Evolutionary conservation across 352 stramenopile species (phyloP).

Genomic region (Phytophthora aleatoria): DNA sequence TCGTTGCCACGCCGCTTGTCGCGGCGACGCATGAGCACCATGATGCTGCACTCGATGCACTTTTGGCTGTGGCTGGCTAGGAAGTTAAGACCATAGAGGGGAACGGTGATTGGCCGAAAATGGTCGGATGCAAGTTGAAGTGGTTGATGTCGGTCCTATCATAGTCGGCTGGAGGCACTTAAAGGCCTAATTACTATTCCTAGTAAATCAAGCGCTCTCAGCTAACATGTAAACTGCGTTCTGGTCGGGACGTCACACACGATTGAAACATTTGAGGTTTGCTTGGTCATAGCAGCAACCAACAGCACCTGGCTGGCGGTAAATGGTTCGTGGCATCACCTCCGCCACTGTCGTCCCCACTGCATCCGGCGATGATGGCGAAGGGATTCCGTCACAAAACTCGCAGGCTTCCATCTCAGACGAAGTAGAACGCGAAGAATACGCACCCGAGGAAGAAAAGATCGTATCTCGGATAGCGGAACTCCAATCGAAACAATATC

Average conservation of each 20-base stretch:
- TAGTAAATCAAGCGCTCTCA: background rate
- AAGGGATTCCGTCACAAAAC: too few species aligned
- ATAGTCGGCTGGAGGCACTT: too few species aligned
- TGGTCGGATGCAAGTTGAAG: background rate
- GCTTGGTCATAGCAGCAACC: background rate
- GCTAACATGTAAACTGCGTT: background rate
- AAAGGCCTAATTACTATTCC: background rate
- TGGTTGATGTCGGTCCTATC: background rate
- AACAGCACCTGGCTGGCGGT: background rate
- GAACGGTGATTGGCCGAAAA: background rate
- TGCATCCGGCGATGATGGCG: conserved; percentile 5
- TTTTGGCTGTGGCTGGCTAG: background rate
- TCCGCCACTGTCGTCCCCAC: conserved; percentile 25
- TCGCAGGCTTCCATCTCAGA: too few species aligned
- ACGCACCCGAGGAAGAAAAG: conserved; percentile 15
- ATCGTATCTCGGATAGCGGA: background rate
- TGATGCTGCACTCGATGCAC: conserved; percentile 25
- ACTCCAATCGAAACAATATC: conserved; percentile 13
- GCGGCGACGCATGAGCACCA: conserved; percentile 74
- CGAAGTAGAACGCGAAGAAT: background rate
- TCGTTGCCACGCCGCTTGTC: conserved; percentile 78
- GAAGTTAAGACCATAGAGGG: background rate
- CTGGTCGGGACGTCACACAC: conserved; percentile 1
- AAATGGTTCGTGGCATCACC: conserved; percentile 23
- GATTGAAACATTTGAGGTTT: background rate